A percentile compares a stretch with the other conserved stretches of the same genome.
phyloP scores from a whole-genome alignment of 805 yeast genomes.

The Alloascoidea africana region DNA sequence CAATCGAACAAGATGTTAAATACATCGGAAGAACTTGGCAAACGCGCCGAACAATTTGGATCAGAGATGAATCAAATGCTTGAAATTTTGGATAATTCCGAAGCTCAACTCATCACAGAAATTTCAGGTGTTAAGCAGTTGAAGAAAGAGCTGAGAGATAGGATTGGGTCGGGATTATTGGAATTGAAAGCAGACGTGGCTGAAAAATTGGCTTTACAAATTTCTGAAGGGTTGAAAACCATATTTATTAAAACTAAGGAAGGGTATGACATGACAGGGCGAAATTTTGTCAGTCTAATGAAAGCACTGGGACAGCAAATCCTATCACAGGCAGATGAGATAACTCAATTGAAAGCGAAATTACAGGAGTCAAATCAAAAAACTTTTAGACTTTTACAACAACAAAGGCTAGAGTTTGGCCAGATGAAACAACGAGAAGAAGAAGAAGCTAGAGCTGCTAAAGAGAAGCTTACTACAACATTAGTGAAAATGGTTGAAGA shows the following conservation, averaged over 20 bases:
- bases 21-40: background rate
- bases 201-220: background rate
- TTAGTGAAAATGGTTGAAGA: background rate
- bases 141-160: background rate
- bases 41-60: background rate
- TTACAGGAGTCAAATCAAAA: background rate
- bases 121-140: background rate
- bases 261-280: background rate
- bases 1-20: background rate
- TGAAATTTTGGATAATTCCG: background rate
- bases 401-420: background rate
- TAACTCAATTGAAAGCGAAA: background rate
- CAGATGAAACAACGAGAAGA: constrained; percentile 1
- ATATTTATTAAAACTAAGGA: background rate
- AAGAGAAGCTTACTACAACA: background rate
- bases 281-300: background rate
- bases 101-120: background rate
- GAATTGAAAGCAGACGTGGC: background rate
- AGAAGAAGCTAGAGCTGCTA: background rate
- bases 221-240: background rate
- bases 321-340: constrained; percentile 1
- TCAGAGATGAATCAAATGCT: background rate
- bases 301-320: background rate
- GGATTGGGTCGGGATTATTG: background rate
- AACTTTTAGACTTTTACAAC: background rate